phyloP scores from a whole-genome alignment of 2,329 filamentous ascomycete genomes.

The Phyllosticta citrichinensis region DNA sequence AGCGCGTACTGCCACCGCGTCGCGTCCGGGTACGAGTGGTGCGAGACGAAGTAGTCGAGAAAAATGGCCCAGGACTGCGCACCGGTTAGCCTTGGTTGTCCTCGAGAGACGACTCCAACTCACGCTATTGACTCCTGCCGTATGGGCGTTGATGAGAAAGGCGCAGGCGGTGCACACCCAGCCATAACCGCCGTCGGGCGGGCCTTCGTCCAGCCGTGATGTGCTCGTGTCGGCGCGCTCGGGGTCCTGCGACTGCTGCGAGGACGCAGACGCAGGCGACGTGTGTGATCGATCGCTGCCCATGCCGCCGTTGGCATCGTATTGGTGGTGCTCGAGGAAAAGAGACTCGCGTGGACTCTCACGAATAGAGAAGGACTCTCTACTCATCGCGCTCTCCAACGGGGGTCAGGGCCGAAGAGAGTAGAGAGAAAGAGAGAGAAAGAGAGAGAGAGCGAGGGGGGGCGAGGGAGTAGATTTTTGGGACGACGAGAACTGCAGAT shows the following conservation, averaged over 20 bases:
- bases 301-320: background rate
- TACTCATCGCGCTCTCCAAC: background rate
- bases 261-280: background rate
- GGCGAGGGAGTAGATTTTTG: background rate
- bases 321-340: background rate
- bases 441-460: too few relatives aligned
- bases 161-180: conserved; percentile 24
- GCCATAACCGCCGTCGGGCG: conserved; percentile 27
- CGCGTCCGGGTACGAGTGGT: conserved; percentile 11
- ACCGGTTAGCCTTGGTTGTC: too few relatives aligned
- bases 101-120: background rate
- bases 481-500: background rate
- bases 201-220: background rate
- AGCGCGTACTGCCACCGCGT: conserved; percentile 24
- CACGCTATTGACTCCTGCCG: conserved; percentile 21
- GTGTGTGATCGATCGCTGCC: background rate
- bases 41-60: conserved; percentile 1
- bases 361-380: background rate
- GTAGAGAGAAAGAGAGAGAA: background rate
- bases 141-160: conserved; percentile 21
- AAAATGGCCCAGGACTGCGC: background rate
- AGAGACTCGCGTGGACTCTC: background rate
- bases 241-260: background rate
- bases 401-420: too few relatives aligned
- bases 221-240: background rate